Evolutionary conservation across 192 early-diverging fungal species (phyloP).

Genomic region (Allomyces macrogynus): DNA sequence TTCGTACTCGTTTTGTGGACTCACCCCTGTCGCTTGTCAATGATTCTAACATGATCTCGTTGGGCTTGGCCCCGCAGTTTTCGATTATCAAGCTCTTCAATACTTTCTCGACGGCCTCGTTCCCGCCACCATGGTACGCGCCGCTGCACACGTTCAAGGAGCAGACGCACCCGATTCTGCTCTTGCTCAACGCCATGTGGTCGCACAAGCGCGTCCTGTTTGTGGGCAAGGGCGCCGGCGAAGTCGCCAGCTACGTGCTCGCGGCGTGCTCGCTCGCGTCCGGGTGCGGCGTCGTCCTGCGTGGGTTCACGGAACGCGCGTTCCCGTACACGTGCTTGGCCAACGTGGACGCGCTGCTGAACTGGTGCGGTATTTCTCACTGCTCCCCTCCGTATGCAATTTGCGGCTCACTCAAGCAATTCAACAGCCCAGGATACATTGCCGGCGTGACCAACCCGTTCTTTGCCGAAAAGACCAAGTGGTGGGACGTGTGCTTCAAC

Average conservation of each 20-base stretch:
- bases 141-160: slow-evolving; percentile 71
- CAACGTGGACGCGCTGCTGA: slow-evolving; percentile 61
- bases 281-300: slow-evolving; percentile 66
- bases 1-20: slow-evolving; percentile 1
- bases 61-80: slow-evolving; percentile 25
- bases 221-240: slow-evolving; percentile 71
- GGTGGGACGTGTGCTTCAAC: slow-evolving; percentile 96
- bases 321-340: slow-evolving; percentile 80
- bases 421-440: slow-evolving; percentile 57
- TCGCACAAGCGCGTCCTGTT: slow-evolving; percentile 88
- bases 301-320: slow-evolving; percentile 68
- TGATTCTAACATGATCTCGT: not conserved
- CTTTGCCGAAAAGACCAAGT: slow-evolving; percentile 74
- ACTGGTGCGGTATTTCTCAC: slow-evolving; percentile 2
- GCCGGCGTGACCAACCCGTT: slow-evolving; percentile 92
- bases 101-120: slow-evolving; percentile 42
- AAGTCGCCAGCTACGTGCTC: slow-evolving; percentile 80
- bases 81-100: slow-evolving; percentile 60
- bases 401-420: not conserved
- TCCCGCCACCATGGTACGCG: slow-evolving; percentile 46
- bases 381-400: slow-evolving; percentile 1
- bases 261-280: slow-evolving; percentile 74
- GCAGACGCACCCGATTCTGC: slow-evolving; percentile 63
- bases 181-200: slow-evolving; percentile 73
- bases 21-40: not conserved